A percentile compares a stretch with the other conserved stretches of the same genome.
Evolutionary conservation across 345 rosid species (phyloP).

Genomic region (Boechera divaricarpa): DNA sequence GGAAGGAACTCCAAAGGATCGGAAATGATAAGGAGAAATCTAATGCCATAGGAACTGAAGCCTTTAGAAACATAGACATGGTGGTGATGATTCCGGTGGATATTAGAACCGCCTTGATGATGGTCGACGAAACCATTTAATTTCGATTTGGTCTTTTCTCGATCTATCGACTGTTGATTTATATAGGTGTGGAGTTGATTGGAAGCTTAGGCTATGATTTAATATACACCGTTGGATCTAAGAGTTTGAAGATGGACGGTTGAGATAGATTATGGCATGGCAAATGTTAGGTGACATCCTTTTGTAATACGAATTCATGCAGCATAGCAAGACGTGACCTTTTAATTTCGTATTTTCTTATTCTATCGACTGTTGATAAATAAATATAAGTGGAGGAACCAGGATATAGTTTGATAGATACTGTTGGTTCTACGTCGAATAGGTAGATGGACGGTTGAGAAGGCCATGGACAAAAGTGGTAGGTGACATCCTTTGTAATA

Average conservation of each 20-base stretch:
- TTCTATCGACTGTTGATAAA: too few relatives aligned
- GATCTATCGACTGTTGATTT: slow-evolving; percentile 1
- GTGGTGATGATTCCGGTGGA: slow-evolving; percentile 45
- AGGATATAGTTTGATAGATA: too few relatives aligned
- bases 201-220: neutral
- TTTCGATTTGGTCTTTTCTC: neutral
- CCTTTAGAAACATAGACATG: slow-evolving; percentile 45
- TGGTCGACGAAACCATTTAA: slow-evolving; percentile 42
- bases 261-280: neutral
- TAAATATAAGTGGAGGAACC: too few relatives aligned
- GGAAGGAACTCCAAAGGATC: slow-evolving; percentile 37
- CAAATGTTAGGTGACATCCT: neutral
- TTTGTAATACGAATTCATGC: too few relatives aligned
- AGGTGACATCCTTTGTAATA: too few relatives aligned
- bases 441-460: too few relatives aligned
- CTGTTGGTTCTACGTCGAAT: too few relatives aligned
- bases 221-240: slow-evolving; percentile 32
- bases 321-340: too few relatives aligned
- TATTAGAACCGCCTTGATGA: slow-evolving; percentile 45
- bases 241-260: slow-evolving; percentile 7
- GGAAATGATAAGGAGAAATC: slow-evolving; percentile 52
- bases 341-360: too few relatives aligned
- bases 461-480: too few relatives aligned
- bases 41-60: slow-evolving; percentile 47
- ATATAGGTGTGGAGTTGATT: slow-evolving; percentile 34